phyloP scores from a whole-genome alignment of 805 yeast genomes.

The Yarrowia keelungensis region DNA sequence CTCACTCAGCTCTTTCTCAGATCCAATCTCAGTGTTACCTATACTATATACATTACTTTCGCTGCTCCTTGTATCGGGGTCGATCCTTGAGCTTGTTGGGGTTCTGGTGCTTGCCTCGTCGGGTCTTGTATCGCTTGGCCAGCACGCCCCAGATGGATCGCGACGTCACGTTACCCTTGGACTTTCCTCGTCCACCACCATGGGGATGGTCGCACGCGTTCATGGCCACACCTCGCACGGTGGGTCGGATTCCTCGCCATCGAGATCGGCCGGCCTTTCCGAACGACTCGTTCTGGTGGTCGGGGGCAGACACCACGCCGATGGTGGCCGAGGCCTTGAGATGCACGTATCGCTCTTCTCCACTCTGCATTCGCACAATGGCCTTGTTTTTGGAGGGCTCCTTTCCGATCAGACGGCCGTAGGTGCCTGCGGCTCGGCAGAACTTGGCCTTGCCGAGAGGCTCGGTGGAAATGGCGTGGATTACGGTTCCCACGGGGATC shows the following conservation, averaged over 20 bases:
- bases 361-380: constrained; percentile 80
- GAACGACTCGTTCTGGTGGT: constrained; percentile 83
- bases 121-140: constrained; percentile 90
- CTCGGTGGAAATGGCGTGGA: constrained; percentile 85
- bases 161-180: constrained; percentile 92
- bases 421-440: constrained; percentile 94
- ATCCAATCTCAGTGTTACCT: not conserved
- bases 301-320: constrained; percentile 91
- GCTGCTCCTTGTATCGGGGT: constrained; percentile 70
- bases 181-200: constrained; percentile 99
- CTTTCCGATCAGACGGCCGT: constrained; percentile 85
- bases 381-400: constrained; percentile 73
- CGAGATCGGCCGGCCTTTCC: constrained; percentile 98
- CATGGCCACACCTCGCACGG: constrained; percentile 98
- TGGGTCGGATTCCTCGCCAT: constrained; percentile 91
- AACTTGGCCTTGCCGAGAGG: constrained; percentile 82
- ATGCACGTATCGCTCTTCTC: constrained; percentile 91
- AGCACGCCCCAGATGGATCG: constrained; percentile 96
- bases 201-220: constrained; percentile 97
- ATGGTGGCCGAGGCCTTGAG: constrained; percentile 90
- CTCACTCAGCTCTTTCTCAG: not conserved
- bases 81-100: constrained; percentile 88
- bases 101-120: constrained; percentile 87
- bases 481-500: constrained; percentile 93
- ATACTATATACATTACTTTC: constrained; percentile 40